Conservation (phyloP, 78 protist species). For the Dictyostelium brefeldianum region DNA sequence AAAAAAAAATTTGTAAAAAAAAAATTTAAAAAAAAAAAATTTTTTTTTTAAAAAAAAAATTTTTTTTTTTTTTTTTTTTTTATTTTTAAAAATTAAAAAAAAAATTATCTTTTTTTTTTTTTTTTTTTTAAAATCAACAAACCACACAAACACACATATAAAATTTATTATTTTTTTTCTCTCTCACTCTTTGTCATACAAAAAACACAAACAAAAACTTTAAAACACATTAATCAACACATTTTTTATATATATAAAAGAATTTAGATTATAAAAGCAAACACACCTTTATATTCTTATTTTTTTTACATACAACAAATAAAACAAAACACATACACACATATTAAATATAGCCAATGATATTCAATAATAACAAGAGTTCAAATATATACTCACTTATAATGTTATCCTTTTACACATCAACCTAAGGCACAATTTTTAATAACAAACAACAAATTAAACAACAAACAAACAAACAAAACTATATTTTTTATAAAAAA, state of each 20-base stretch:
- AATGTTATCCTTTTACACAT: neutral
- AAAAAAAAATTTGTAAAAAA: neutral
- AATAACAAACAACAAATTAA: neutral
- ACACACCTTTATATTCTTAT: neutral
- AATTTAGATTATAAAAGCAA: neutral
- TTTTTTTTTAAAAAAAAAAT: neutral
- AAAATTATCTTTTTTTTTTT: neutral
- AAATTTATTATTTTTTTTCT: neutral
- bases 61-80: neutral
- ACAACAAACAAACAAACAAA: neutral
- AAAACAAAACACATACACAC: neutral
- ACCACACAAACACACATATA: neutral
- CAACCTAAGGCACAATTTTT: neutral
- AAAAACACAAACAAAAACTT: no score
- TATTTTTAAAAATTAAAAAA: neutral
- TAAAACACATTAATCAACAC: neutral
- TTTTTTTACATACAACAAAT: neutral
- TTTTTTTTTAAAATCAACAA: neutral
- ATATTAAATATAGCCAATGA: neutral
- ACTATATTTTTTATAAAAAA: neutral
- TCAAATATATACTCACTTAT: conserved; percentile 5
- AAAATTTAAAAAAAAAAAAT: neutral
- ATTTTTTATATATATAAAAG: neutral
- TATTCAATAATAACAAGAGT: neutral
- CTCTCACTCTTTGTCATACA: no score